Evolutionary conservation across 2,329 filamentous ascomycete species (phyloP), one percentile per base, ranked within the genome.

Genomic region (Sclerotinia minor): DNA sequence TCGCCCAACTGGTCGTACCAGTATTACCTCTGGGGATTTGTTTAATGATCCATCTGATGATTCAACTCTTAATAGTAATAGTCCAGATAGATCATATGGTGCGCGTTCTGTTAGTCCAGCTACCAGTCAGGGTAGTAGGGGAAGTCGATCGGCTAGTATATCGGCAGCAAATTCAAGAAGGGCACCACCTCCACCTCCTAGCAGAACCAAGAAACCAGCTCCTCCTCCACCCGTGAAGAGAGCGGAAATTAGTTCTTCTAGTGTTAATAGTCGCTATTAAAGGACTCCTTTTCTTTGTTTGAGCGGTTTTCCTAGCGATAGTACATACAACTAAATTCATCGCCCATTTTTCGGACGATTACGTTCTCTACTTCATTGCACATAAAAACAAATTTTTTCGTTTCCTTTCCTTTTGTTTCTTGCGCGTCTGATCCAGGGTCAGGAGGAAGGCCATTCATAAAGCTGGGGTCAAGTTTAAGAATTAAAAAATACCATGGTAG

Each of bases 151-250:
- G 41, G 78, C 82, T 29, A 87, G 84, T 74, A 82, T 82, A 73
- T 80, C 80, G 24, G 79, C 79, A 9, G 67, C 72, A 26, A 71
- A 73, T 64, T 72, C 76, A 35, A 75, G 78, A 76, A 87, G 85
- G 77, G 83, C 82, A 55, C 85, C 86, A 58, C 87, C 88, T 26
- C 87, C 88, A 38, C 88, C 87, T 32, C 86, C 86, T 35, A 84
- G 83, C 29, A 80, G 87, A 74, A 79, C 84, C 47, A 90, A 89
- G 81, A 90, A 90, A 77, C 86, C 87, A 17, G 86, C 87, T 69
- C 86, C 86, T 49, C 85, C 85, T 59, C 87, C 86, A 29, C 87
- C 88, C 29, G 83, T 87, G 79, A 89, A 89, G 81, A 80, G 86
- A 72, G 83, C 74, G 24, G 74, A 76, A 21, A 74, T 74, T 21